These are phyloP conservation scores for Diversispora eburnea DNA, from an alignment of 192 early-diverging fungal genomes.

Conservation along the genomic window DNA sequence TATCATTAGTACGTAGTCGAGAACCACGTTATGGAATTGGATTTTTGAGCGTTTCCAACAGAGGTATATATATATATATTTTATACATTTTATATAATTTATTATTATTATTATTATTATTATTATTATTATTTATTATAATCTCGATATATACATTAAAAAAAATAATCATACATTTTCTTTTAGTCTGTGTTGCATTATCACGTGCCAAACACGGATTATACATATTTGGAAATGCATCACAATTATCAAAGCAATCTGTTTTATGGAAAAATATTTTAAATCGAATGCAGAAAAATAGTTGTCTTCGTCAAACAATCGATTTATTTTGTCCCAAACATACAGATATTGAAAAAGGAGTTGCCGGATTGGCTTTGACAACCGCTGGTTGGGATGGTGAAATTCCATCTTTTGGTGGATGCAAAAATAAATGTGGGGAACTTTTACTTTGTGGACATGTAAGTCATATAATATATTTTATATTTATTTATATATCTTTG, in stretches of 20 bases:
- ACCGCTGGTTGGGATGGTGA: not conserved
- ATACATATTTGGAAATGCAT: slow-evolving; percentile 55
- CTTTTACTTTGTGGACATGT: slow-evolving; percentile 17
- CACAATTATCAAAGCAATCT: slow-evolving; percentile 40
- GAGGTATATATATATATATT: slow-evolving; percentile 20
- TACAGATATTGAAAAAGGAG: not conserved
- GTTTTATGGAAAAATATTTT: slow-evolving; percentile 38
- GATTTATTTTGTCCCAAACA: slow-evolving; percentile 20
- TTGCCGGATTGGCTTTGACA: not conserved
- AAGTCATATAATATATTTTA: not conserved
- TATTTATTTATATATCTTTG: not conserved
- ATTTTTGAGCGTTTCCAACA: slow-evolving; percentile 67
- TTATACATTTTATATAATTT: not conserved
- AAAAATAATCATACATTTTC: not conserved
- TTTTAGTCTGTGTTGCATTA: slow-evolving; percentile 46
- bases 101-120: too few relatives aligned
- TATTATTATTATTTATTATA: not conserved
- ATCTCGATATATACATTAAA: not conserved
- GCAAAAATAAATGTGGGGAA: slow-evolving; percentile 9
- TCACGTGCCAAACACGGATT: slow-evolving; percentile 59
- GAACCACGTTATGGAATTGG: slow-evolving; percentile 79
- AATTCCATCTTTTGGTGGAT: slow-evolving; percentile 20
- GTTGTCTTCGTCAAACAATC: not conserved
- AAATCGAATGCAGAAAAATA: not conserved
- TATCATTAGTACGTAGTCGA: slow-evolving; percentile 92